phyloP scores from a whole-genome alignment of 164 flowering plant genomes.

The Aristolochia fimbriata region DNA sequence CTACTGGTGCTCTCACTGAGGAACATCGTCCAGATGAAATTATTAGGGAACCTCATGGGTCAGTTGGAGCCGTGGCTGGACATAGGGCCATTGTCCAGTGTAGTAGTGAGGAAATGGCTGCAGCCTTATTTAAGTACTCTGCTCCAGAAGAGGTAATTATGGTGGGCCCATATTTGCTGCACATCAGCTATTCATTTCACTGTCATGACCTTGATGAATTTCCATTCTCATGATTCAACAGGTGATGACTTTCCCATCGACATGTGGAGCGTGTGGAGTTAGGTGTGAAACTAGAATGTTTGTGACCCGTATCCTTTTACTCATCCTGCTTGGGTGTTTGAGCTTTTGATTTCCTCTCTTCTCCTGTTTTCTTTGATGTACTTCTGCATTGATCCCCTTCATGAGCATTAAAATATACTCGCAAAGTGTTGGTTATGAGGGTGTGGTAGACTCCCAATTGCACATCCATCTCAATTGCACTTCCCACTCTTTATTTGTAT shows the following conservation, averaged over 20 bases:
- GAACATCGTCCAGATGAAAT: conserved; percentile 11
- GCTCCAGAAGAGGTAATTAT: conserved; percentile 88
- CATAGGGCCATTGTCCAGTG: conserved; percentile 81
- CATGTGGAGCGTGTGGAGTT: conserved; percentile 79
- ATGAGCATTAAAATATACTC: too few species aligned
- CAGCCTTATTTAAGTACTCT: conserved; percentile 66
- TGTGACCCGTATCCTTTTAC: conserved; percentile 76
- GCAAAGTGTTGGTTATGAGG: too few species aligned
- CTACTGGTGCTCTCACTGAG: conserved; percentile 20
- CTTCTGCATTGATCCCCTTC: too few species aligned
- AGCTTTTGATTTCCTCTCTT: too few species aligned
- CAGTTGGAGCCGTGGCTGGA: conserved; percentile 69
- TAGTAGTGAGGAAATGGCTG: conserved; percentile 66
- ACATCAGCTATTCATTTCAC: too few species aligned
- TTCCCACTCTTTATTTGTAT: too few species aligned
- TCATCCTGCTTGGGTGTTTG: neutral
- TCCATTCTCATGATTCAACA: conserved; percentile 13
- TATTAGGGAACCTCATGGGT: conserved; percentile 50
- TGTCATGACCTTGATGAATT: neutral
- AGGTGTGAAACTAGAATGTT: conserved; percentile 86
- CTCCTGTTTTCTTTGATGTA: too few species aligned
- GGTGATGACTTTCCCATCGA: conserved; percentile 97
- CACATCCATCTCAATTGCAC: too few species aligned
- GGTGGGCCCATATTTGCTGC: neutral
- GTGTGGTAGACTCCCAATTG: too few species aligned